phyloP scores from a whole-genome alignment of 2,329 filamentous ascomycete species.

The Hypoxylon sp. region DNA sequence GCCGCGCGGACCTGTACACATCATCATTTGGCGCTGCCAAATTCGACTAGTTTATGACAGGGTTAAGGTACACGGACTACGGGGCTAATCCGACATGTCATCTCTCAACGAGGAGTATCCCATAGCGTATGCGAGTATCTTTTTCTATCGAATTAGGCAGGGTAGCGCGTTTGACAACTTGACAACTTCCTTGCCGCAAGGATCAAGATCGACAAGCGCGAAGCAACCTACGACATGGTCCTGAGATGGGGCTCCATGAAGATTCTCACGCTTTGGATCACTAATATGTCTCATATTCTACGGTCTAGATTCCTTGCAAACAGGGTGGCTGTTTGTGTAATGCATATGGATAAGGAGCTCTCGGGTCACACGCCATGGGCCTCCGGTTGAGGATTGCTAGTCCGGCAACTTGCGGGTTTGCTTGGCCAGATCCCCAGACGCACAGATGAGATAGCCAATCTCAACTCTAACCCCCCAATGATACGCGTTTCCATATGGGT shows the following conservation, averaged over 20 bases:
- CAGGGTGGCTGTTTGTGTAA: slow-evolving; percentile 1
- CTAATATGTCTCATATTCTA: slow-evolving; percentile 9
- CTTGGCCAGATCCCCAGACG: slow-evolving; percentile 19
- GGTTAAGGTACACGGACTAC: slow-evolving; percentile 11
- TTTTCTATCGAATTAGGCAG: background rate
- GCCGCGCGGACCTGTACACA: slow-evolving; percentile 31
- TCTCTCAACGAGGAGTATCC: slow-evolving; percentile 28
- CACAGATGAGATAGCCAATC: slow-evolving; percentile 8
- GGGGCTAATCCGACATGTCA: slow-evolving; percentile 39
- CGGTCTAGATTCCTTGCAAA: slow-evolving; percentile 8
- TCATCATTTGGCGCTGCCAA: slow-evolving; percentile 34
- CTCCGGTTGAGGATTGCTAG: slow-evolving; percentile 14
- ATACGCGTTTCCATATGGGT: background rate
- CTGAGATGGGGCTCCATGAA: slow-evolving; percentile 9
- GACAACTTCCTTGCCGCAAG: slow-evolving; percentile 28
- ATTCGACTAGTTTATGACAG: slow-evolving; percentile 26
- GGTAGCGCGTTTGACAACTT: slow-evolving; percentile 14
- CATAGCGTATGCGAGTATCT: slow-evolving; percentile 1
- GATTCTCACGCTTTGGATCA: slow-evolving; percentile 6
- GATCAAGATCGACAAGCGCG: slow-evolving; percentile 22
- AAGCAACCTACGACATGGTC: slow-evolving; percentile 18
- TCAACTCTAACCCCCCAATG: background rate
- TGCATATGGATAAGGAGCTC: slow-evolving; percentile 7
- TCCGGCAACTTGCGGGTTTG: slow-evolving; percentile 18
- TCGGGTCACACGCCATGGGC: slow-evolving; percentile 16